These are phyloP conservation scores for Gossypium anomalum DNA, from an alignment of 345 rosid genomes.

Conservation along the genomic window DNA sequence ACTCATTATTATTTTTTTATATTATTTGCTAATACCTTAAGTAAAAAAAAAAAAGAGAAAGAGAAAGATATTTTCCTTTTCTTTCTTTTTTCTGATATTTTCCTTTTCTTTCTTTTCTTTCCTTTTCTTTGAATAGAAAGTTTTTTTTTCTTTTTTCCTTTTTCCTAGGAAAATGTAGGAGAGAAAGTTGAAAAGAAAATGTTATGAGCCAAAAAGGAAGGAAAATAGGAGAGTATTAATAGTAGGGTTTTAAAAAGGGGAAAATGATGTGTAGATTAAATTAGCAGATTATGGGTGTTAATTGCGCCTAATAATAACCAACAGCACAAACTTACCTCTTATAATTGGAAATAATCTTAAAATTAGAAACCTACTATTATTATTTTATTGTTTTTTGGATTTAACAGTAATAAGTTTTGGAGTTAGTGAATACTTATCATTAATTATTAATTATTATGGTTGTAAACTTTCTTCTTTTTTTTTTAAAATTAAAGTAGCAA, in stretches of 20 bases:
- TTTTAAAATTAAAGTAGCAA: no score
- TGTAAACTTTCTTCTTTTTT: rapidly evolving
- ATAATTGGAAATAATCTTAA: not conserved
- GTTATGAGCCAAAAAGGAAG: not conserved
- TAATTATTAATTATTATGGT: no score
- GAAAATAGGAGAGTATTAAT: not conserved
- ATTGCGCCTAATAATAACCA: not conserved
- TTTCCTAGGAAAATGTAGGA: not conserved
- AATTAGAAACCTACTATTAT: not conserved
- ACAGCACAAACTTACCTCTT: not conserved
- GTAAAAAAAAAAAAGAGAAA: not conserved
- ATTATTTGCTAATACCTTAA: not conserved
- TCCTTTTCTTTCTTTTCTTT: not conserved
- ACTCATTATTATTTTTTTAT: constrained; percentile 41
- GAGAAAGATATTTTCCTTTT: not conserved
- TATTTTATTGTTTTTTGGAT: not conserved
- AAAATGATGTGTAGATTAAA: not conserved
- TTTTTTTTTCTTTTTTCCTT: not conserved
- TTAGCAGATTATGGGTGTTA: not conserved
- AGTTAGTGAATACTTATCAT: no score
- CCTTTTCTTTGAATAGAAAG: not conserved
- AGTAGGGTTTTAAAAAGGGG: not conserved
- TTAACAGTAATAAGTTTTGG: not conserved
- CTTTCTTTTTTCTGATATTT: not conserved
- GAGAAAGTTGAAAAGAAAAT: not conserved